Conservation (phyloP, 768 basidiomycete species). For the Auriculariales sp. region DNA sequence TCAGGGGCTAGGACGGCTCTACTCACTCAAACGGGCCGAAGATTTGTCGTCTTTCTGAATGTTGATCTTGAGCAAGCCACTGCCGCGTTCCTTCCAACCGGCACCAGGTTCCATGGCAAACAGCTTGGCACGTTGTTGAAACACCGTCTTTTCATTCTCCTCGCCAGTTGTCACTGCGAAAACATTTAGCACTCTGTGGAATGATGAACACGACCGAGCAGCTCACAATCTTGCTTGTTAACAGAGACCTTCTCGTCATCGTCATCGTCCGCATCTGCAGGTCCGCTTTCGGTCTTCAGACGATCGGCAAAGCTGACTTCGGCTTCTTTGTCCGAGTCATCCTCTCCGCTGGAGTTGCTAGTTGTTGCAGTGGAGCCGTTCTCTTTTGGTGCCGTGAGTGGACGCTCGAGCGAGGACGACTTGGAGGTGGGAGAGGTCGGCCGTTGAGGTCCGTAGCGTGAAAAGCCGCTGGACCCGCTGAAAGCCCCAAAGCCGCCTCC, state of each 20-base stretch:
- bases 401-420: background rate
- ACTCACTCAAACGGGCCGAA: slow-evolving; percentile 59
- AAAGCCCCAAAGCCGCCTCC: background rate
- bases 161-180: slow-evolving; percentile 65
- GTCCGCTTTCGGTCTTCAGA: slow-evolving; percentile 14
- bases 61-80: slow-evolving; percentile 56
- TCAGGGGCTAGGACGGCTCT: background rate
- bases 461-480: background rate
- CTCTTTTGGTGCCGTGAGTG: background rate
- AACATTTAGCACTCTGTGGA: slow-evolving; percentile 3
- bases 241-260: slow-evolving; percentile 28
- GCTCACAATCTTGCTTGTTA: slow-evolving; percentile 56
- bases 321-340: background rate
- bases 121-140: slow-evolving; percentile 66
- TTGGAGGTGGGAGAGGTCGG: background rate
- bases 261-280: slow-evolving; percentile 31
- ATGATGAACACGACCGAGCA: background rate
- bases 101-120: slow-evolving; percentile 31
- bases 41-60: slow-evolving; percentile 46
- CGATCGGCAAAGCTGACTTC: background rate
- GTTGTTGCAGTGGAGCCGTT: background rate
- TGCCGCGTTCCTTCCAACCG: slow-evolving; percentile 69
- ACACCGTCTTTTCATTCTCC: slow-evolving; percentile 66
- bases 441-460: background rate
- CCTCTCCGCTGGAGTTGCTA: background rate